Percentiles rank a stretch among this genome's conserved stretches.
Evolutionary conservation across 1,284 basidiomycete species (phyloP).

Genomic region (Uromyces viciae-fabae): DNA sequence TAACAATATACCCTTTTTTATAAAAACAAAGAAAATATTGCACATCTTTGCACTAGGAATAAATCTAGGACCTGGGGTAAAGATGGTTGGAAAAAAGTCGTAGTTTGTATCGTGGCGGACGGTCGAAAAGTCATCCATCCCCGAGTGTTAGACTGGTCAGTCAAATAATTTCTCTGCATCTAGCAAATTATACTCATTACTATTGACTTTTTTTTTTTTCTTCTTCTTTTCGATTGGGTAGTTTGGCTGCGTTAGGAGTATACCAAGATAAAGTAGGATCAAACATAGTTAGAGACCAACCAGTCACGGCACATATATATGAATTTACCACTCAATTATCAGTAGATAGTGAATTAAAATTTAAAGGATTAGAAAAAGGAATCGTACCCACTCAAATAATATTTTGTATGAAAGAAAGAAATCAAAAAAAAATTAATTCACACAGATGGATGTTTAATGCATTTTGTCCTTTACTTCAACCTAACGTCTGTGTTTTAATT

Average conservation of each 20-base stretch:
- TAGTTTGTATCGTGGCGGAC: constrained; percentile 92
- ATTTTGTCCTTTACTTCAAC: constrained; percentile 63
- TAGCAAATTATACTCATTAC: constrained; percentile 59
- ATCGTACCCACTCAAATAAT: constrained; percentile 76
- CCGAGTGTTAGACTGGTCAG: constrained; percentile 80
- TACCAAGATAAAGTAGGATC: constrained; percentile 74
- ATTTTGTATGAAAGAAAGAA: constrained; percentile 59
- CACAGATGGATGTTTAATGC: constrained; percentile 96
- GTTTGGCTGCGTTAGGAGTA: constrained; percentile 58
- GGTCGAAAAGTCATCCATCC: constrained; percentile 88
- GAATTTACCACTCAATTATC: constrained; percentile 91
- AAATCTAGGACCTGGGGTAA: constrained; percentile 93
- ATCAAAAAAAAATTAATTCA: constrained; percentile 68
- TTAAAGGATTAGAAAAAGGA: constrained; percentile 88
- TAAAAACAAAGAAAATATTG: constrained; percentile 55
- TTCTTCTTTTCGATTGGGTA: not conserved
- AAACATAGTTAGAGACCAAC: constrained; percentile 77
- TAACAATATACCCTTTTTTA: not conserved
- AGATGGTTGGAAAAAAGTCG: constrained; percentile 96
- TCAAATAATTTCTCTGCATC: not conserved
- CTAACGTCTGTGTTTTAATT: constrained; percentile 80
- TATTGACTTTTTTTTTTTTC: not conserved
- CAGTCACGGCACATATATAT: constrained; percentile 88
- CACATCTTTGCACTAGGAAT: constrained; percentile 80
- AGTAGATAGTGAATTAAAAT: constrained; percentile 80